Evolutionary conservation across 768 basidiomycete species (phyloP).

Genomic region (Tulasnella sp.): DNA sequence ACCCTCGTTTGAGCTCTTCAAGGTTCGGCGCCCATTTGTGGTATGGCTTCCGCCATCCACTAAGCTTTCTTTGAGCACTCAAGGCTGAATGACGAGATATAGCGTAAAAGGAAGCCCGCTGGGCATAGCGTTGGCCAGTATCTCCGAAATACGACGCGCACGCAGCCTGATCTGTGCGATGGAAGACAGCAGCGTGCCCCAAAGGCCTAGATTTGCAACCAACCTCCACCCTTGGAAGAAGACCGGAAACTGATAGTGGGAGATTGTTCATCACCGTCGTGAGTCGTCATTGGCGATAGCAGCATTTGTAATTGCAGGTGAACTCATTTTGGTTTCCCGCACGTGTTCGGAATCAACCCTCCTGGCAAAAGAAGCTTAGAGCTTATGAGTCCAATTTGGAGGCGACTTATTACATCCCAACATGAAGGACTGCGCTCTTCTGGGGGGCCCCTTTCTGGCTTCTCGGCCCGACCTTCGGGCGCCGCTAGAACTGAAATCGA

Average conservation of each 20-base stretch:
- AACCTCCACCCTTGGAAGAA: not conserved
- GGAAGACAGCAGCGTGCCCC: not conserved
- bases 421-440: not conserved
- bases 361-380: not conserved
- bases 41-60: not conserved
- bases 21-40: not conserved
- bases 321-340: not conserved
- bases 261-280: not conserved
- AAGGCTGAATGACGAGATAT: conserved; percentile 4
- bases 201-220: not conserved
- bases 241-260: not conserved
- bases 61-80: not conserved
- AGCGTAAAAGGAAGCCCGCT: not conserved
- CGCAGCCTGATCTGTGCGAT: not conserved
- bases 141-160: not conserved
- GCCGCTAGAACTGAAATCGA: not conserved
- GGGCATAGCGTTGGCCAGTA: not conserved
- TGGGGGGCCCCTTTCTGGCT: not conserved
- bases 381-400: not conserved
- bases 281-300: not conserved
- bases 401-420: not conserved
- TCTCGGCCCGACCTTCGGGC: not conserved
- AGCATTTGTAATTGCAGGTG: not conserved
- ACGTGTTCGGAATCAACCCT: not conserved
- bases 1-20: not conserved